Percentiles rank a stretch among this genome's conserved stretches.
These are phyloP conservation scores for Vanrija humicola DNA, from an alignment of 1,284 basidiomycete genomes.

Conservation along the genomic window DNA sequence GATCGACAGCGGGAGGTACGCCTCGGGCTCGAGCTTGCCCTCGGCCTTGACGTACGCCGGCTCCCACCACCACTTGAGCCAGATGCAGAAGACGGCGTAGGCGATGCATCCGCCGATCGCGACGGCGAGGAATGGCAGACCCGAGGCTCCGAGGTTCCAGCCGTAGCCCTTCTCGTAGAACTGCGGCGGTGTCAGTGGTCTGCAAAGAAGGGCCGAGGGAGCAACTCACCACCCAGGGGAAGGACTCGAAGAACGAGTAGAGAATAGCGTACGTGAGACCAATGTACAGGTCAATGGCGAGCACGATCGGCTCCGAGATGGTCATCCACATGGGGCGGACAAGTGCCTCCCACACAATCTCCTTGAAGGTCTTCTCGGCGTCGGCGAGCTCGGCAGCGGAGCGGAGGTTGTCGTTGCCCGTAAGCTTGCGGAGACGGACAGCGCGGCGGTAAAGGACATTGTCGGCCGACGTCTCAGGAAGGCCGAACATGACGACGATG, in stretches of 20 bases:
- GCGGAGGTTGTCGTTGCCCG: constrained; percentile 48
- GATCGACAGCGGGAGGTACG: constrained; percentile 36
- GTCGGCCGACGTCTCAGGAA: constrained; percentile 66
- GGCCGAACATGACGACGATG: constrained; percentile 56
- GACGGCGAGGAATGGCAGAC: constrained; percentile 44
- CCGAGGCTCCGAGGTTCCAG: constrained; percentile 34
- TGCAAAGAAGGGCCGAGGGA: neutral
- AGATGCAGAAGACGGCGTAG: constrained; percentile 36
- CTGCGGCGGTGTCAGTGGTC: neutral
- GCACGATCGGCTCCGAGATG: constrained; percentile 41
- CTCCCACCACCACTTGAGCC: constrained; percentile 35
- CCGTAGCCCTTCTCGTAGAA: constrained; percentile 25
- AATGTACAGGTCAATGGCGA: constrained; percentile 33
- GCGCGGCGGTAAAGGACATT: constrained; percentile 62
- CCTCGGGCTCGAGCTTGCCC: constrained; percentile 17
- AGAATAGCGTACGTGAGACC: constrained; percentile 38
- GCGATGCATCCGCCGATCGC: constrained; percentile 21
- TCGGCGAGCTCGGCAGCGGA: constrained; percentile 34
- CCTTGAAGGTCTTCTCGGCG: constrained; percentile 21
- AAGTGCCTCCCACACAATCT: constrained; percentile 38
- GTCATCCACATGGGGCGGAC: constrained; percentile 40
- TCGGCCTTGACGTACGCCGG: constrained; percentile 17
- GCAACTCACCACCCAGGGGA: constrained; percentile 13
- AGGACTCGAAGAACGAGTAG: constrained; percentile 38
- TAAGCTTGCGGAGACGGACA: constrained; percentile 50